Percentiles rank a stretch among this genome's conserved stretches.
phyloP scores from a whole-genome alignment of 1,284 basidiomycete genomes.

The Naganishia albida region DNA sequence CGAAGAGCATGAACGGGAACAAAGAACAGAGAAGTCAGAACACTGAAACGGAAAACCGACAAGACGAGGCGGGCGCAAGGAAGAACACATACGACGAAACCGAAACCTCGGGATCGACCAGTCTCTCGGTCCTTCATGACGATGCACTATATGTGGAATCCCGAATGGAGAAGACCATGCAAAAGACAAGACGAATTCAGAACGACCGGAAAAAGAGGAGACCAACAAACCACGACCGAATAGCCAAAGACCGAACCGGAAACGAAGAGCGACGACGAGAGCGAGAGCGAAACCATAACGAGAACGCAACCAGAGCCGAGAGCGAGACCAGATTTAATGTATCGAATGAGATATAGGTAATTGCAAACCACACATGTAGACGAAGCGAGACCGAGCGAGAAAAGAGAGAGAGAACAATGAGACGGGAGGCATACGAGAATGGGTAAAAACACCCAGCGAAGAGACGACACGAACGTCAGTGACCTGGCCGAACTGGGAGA shows the following conservation, averaged over 20 bases:
- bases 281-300: conserved; percentile 23
- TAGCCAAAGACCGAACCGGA: not conserved
- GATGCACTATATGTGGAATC: conserved; percentile 65
- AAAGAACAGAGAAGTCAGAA: not conserved
- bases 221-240: conserved; percentile 23
- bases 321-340: conserved; percentile 16
- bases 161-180: not conserved
- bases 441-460: conserved; percentile 18
- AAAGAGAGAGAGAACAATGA: conserved; percentile 30
- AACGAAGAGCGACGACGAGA: conserved; percentile 9
- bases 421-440: conserved; percentile 17
- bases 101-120: conserved; percentile 92
- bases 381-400: conserved; percentile 13
- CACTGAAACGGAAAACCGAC: not conserved
- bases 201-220: conserved; percentile 5
- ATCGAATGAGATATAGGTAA: conserved; percentile 31
- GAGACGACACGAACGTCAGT: conserved; percentile 48
- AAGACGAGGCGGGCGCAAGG: not conserved
- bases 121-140: conserved; percentile 98
- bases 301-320: conserved; percentile 1
- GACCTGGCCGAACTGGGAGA: conserved; percentile 45
- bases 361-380: conserved; percentile 19
- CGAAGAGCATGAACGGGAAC: conserved; percentile 21
- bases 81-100: conserved; percentile 67
- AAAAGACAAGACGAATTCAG: conserved; percentile 21